Conservation (phyloP, 2,329 filamentous ascomycete species). For the Paecilomyces fulvus region DNA sequence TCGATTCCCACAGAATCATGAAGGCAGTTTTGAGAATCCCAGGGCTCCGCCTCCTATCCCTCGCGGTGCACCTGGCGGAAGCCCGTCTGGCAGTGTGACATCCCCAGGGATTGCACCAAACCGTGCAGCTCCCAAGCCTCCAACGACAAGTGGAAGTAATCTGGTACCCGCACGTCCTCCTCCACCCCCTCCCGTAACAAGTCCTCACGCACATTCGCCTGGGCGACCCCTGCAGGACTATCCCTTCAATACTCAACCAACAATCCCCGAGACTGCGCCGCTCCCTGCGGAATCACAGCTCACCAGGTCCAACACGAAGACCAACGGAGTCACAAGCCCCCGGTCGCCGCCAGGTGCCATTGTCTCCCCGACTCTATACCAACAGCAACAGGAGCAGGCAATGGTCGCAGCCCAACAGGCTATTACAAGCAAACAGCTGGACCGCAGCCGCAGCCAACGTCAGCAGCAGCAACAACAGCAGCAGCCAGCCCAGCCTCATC, state of each 20-base stretch:
- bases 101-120: conserved; percentile 58
- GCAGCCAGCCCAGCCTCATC: conserved; percentile 7
- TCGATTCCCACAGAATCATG: conserved; percentile 78
- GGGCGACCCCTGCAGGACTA: conserved; percentile 51
- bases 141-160: conserved; percentile 37
- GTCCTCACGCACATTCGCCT: conserved; percentile 33
- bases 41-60: conserved; percentile 87
- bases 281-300: conserved; percentile 60
- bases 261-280: conserved; percentile 47
- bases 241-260: conserved; percentile 34
- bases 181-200: conserved; percentile 33
- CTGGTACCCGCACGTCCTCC: conserved; percentile 33
- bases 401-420: conserved; percentile 72
- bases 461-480: conserved; percentile 40
- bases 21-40: conserved; percentile 96
- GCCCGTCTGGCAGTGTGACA: conserved; percentile 33
- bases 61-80: conserved; percentile 29
- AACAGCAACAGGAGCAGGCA: conserved; percentile 75
- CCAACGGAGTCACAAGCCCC: conserved; percentile 46
- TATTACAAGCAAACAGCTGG: conserved; percentile 59
- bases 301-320: conserved; percentile 60
- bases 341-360: conserved; percentile 31
- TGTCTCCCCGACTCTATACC: conserved; percentile 37
- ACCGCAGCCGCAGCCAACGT: conserved; percentile 66
- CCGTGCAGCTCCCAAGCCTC: conserved; percentile 82